phyloP scores from a whole-genome alignment of 1,139 yeast genomes.

The Kodamaea suecica region DNA sequence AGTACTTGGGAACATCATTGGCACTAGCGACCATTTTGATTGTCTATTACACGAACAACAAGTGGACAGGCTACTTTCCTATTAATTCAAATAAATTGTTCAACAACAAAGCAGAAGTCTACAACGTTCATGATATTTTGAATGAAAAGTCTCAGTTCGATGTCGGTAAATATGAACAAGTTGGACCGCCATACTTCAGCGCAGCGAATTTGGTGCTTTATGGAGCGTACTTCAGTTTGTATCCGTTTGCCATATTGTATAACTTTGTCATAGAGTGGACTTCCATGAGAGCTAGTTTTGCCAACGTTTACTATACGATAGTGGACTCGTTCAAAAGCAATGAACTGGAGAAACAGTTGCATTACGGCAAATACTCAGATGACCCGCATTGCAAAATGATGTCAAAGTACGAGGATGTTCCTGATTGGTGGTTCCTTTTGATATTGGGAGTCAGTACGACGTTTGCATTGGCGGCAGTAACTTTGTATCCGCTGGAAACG shows the following conservation, averaged over 20 bases:
- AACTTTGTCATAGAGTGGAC: slow-evolving; percentile 43
- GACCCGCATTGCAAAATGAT: slow-evolving; percentile 60
- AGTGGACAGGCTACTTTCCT: slow-evolving; percentile 53
- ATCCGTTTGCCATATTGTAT: slow-evolving; percentile 55
- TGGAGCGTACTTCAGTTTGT: slow-evolving; percentile 56
- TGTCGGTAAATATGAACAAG: slow-evolving; percentile 35
- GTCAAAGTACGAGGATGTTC: slow-evolving; percentile 56
- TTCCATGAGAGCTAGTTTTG: slow-evolving; percentile 41
- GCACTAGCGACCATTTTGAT: slow-evolving; percentile 42
- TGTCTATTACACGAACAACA: slow-evolving; percentile 49
- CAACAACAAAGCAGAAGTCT: slow-evolving; percentile 46
- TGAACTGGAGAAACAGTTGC: slow-evolving; percentile 1
- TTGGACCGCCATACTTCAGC: slow-evolving; percentile 58
- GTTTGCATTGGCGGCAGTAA: slow-evolving; percentile 48
- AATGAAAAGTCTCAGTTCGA: slow-evolving; percentile 37
- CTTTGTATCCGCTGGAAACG: slow-evolving; percentile 46
- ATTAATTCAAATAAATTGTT: slow-evolving; percentile 48
- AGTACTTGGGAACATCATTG: slow-evolving; percentile 41
- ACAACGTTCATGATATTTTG: slow-evolving; percentile 41
- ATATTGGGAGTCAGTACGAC: slow-evolving; percentile 48
- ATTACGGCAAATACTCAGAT: slow-evolving; percentile 21
- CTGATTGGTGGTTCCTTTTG: slow-evolving; percentile 55
- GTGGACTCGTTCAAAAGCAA: slow-evolving; percentile 24
- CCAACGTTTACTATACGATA: slow-evolving; percentile 33
- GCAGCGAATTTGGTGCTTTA: slow-evolving; percentile 54